Evolutionary conservation across 805 yeast genomes (phyloP).

Genomic region (Barnettozyma californica): DNA sequence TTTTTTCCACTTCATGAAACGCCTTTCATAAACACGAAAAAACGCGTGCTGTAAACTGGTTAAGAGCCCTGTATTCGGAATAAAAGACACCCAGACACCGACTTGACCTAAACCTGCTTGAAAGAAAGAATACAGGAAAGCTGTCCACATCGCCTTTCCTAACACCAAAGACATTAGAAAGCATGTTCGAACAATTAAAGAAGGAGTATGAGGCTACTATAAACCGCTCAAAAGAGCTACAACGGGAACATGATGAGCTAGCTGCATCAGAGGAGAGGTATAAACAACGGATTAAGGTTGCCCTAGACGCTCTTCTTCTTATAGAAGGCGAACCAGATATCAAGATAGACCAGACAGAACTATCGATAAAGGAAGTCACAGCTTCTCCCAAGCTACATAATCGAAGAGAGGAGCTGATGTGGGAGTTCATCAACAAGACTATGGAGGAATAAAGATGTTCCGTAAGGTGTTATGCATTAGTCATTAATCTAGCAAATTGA

Average conservation of each 20-base stretch:
- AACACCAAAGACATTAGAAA: neutral
- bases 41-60: neutral
- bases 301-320: neutral
- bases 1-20: slow-evolving; percentile 2
- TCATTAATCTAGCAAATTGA: neutral
- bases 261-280: neutral
- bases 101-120: too few relatives aligned
- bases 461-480: neutral
- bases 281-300: neutral
- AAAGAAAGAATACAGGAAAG: too few relatives aligned
- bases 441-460: neutral
- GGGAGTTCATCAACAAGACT: slow-evolving; percentile 1
- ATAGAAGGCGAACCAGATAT: neutral
- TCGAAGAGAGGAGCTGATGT: neutral
- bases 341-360: neutral
- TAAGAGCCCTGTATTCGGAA: neutral
- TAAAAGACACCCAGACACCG: neutral
- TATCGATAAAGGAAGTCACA: neutral
- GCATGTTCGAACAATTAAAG: neutral
- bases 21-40: neutral
- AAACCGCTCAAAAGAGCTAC: neutral
- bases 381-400: neutral
- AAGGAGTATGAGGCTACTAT: neutral
- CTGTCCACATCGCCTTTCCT: too few relatives aligned
- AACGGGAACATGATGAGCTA: neutral